phyloP scores from a whole-genome alignment of 306 rosid species.

The Gillenia trifoliata region DNA sequence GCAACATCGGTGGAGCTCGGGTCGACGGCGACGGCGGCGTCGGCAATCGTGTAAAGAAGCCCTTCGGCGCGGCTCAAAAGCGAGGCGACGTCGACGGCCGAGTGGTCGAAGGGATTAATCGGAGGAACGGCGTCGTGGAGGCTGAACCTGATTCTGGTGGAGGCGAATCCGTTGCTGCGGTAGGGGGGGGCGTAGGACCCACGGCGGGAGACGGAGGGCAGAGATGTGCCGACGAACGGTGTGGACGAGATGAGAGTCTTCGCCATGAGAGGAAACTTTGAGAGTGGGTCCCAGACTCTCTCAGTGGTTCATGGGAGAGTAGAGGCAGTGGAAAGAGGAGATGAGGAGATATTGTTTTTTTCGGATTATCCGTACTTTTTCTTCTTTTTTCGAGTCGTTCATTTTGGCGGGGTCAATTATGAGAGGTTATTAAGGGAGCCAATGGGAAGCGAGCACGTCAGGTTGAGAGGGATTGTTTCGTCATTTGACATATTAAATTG shows the following conservation, averaged over 20 bases:
- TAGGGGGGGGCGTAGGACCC: conserved; percentile 33
- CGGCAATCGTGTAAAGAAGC: conserved; percentile 84
- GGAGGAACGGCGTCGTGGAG: conserved; percentile 73
- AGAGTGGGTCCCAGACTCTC: conserved; percentile 5
- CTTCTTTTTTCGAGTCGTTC: background rate
- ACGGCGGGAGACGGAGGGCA: conserved; percentile 57
- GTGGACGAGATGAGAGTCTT: conserved; percentile 66
- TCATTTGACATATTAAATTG: background rate
- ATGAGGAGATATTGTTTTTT: conserved; percentile 25
- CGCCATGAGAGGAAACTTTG: conserved; percentile 61
- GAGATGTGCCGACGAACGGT: conserved; percentile 57
- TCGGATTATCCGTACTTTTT: conserved; percentile 31
- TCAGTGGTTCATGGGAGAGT: conserved; percentile 1
- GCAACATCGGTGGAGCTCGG: conserved; percentile 43
- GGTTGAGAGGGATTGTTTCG: background rate
- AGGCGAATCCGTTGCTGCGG: conserved; percentile 35
- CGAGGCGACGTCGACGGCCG: conserved; percentile 34
- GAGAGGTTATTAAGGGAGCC: background rate
- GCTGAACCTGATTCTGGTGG: conserved; percentile 71
- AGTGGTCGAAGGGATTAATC: conserved; percentile 33
- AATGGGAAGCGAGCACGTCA: background rate
- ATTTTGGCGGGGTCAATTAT: conserved; percentile 5
- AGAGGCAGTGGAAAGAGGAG: conserved; percentile 23
- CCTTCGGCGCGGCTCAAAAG: conserved; percentile 56
- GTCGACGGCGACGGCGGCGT: conserved; percentile 69